phyloP scores from a whole-genome alignment of 2,329 filamentous ascomycete genomes.

The Fusarium chuoi region DNA sequence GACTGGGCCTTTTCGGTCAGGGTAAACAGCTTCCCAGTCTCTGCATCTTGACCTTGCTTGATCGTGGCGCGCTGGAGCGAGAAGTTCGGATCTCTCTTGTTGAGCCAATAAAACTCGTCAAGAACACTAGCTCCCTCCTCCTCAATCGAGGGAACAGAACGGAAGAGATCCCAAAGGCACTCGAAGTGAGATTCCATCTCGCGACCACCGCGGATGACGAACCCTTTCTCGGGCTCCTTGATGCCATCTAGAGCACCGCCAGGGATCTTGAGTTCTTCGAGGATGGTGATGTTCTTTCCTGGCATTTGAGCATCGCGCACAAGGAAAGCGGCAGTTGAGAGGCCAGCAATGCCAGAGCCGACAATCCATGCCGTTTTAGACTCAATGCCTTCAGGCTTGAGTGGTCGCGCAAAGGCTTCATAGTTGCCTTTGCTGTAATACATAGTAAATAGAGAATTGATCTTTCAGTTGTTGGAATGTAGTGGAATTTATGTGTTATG shows the following conservation, averaged over 20 bases:
- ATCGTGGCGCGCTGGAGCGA: neutral
- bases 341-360: neutral
- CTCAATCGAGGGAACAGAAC: neutral
- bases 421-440: conserved; percentile 2
- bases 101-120: conserved; percentile 7
- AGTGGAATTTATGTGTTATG: neutral
- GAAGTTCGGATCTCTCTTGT: neutral
- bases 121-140: neutral
- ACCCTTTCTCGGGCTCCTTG: neutral
- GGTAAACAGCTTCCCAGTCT: neutral
- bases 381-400: neutral
- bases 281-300: neutral
- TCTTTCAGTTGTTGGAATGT: neutral
- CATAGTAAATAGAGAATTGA: neutral
- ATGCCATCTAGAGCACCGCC: neutral
- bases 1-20: neutral
- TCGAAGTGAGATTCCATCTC: conserved; percentile 9
- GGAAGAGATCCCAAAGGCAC: conserved; percentile 2
- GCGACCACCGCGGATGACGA: neutral
- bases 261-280: neutral
- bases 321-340: neutral
- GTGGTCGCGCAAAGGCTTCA: neutral
- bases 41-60: neutral
- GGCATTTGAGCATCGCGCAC: conserved; percentile 7
- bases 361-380: neutral